Conservation (phyloP, 108 stramenopile genomes). For the Parmales sp. region DNA sequence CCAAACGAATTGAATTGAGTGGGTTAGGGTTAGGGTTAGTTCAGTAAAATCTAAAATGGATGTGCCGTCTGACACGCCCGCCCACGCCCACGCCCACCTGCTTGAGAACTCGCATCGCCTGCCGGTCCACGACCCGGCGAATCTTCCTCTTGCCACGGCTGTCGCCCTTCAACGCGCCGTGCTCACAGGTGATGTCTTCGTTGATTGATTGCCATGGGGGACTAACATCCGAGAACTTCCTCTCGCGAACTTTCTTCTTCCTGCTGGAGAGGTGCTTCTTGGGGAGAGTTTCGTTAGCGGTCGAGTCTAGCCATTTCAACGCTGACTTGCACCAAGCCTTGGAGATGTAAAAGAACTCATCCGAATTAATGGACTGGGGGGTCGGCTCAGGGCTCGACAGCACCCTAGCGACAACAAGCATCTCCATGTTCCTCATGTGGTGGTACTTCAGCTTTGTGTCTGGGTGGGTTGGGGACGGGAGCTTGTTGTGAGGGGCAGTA, state of each 20-base stretch:
- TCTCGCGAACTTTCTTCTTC: slow-evolving; percentile 56
- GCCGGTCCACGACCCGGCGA: too few species aligned
- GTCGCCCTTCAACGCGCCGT: too few species aligned
- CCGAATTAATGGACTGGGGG: neutral
- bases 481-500: neutral
- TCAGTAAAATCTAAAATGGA: too few species aligned
- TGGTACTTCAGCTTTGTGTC: slow-evolving; percentile 33
- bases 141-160: too few species aligned
- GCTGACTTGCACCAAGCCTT: slow-evolving; percentile 76
- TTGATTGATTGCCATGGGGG: slow-evolving; percentile 77
- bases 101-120: too few species aligned
- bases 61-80: too few species aligned
- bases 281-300: slow-evolving; percentile 19
- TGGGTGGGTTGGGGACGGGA: neutral
- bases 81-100: too few species aligned
- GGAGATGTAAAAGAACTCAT: slow-evolving; percentile 55
- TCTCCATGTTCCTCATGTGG: slow-evolving; percentile 72
- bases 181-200: slow-evolving; percentile 40
- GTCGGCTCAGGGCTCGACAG: slow-evolving; percentile 64
- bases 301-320: slow-evolving; percentile 65
- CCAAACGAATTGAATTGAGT: too few species aligned
- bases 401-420: slow-evolving; percentile 72
- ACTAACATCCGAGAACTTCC: slow-evolving; percentile 52
- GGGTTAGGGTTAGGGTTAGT: too few species aligned
- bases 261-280: slow-evolving; percentile 6